Evolutionary conservation across 2,329 filamentous ascomycete species (phyloP), one percentile per base, ranked within the genome.

Genomic region (Ascochyta pisi): DNA sequence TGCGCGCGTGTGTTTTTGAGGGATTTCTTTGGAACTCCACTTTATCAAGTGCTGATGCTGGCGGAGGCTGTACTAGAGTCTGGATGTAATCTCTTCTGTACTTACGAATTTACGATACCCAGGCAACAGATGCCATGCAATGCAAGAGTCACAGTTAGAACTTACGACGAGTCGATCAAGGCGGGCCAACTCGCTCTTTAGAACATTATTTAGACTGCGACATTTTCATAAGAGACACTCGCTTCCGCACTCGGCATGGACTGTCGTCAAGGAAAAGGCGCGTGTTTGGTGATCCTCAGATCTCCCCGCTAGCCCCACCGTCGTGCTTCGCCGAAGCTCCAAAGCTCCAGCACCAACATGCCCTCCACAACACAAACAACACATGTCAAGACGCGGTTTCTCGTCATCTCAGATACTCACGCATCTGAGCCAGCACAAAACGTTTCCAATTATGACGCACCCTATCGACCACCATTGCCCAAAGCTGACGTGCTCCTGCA

Each of bases 401-500:
- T 81, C 19, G 71, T 81, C 46, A 69, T 81, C 29, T 80, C 78
- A 4, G 79, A 81, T 57, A 81, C 78, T 0, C 79, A 81, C 48
- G 60, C 54, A 12, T 61, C 64, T 3, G 38, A 56, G 1, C 66
- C 61, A 2, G 38, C 37, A 27, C 50, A 61, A 24, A 62, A 63
- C 26, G 23, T 34, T 8, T 13, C 39, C 10, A 48, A 61, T 7
- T 26, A 60, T 38, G 46, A 56, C 33, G 46, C 58, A 4, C 43
- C 62, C 23, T 75, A 70, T 58, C 63, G 65, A 22, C 42, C 59
- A 58, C 82, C 83, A 0, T 74, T 85, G 8, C 83, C 82, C 4
- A 63, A 69, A 43, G 78, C 80, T 33, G 80, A 86, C 65, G 77
- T 87, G 22, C 76, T 85, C 15, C 75, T 87, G 4, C 84, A 87